Evolutionary conservation across 2,329 filamentous ascomycete species (phyloP).

Genomic region (Penicillium palitans): DNA sequence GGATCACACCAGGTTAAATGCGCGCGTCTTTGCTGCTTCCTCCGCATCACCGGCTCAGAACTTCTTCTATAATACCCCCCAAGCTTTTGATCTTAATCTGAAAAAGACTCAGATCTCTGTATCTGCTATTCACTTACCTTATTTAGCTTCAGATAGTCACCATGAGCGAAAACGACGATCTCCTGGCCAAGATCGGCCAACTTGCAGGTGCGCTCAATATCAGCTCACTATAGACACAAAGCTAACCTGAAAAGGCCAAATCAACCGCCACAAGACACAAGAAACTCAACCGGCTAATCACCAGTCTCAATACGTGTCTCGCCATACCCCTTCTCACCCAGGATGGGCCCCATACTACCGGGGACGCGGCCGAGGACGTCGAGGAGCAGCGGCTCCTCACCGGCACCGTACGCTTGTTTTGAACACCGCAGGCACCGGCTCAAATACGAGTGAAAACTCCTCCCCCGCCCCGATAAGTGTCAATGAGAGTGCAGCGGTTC

Average conservation of each 20-base stretch:
- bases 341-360: constrained; percentile 48
- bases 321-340: constrained; percentile 32
- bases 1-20: constrained; percentile 9
- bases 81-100: not conserved
- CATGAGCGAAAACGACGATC: constrained; percentile 57
- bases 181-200: constrained; percentile 57
- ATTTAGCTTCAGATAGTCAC: constrained; percentile 23
- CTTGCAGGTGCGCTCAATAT: constrained; percentile 57
- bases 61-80: not conserved
- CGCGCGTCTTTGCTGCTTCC: constrained; percentile 14
- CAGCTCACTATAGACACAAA: constrained; percentile 27
- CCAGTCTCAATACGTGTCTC: constrained; percentile 32
- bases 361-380: constrained; percentile 42
- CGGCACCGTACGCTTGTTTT: constrained; percentile 65
- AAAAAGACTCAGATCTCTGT: not conserved
- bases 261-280: constrained; percentile 75
- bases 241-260: constrained; percentile 60
- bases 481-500: constrained; percentile 31
- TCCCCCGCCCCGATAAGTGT: constrained; percentile 31
- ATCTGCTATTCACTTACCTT: constrained; percentile 11
- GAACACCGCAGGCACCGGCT: constrained; percentile 48
- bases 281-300: constrained; percentile 24
- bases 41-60: constrained; percentile 3
- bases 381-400: constrained; percentile 41
- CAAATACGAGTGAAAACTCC: constrained; percentile 24